Evolutionary conservation across 768 basidiomycete genomes (phyloP).

Genomic region (Symmetrospora coprosmae): DNA sequence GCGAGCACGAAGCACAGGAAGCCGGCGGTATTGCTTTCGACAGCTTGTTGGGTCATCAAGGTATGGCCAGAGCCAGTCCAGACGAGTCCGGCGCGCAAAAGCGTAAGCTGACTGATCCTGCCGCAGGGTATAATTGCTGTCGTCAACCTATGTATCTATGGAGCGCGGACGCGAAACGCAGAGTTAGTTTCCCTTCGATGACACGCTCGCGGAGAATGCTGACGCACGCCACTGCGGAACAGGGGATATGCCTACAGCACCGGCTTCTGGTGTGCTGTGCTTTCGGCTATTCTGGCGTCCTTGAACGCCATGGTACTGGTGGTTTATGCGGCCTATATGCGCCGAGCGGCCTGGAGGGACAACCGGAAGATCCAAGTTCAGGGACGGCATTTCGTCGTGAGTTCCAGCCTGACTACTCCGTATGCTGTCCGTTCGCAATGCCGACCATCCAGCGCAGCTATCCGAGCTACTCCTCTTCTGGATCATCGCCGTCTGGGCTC

Average conservation of each 20-base stretch:
- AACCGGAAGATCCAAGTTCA: constrained; percentile 9
- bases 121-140: constrained; percentile 28
- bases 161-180: not conserved
- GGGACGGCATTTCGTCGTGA: constrained; percentile 11
- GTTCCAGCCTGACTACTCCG: not conserved
- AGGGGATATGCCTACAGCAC: constrained; percentile 20
- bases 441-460: constrained; percentile 7
- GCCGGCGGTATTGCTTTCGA: constrained; percentile 31
- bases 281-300: not conserved
- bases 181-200: not conserved
- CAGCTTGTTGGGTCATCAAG: constrained; percentile 36
- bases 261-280: constrained; percentile 28
- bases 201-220: not conserved
- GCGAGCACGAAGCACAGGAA: constrained; percentile 30
- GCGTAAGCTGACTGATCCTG: constrained; percentile 21
- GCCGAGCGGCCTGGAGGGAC: not conserved
- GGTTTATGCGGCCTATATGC: constrained; percentile 24
- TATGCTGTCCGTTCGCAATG: not conserved
- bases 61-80: constrained; percentile 27
- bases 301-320: constrained; percentile 20
- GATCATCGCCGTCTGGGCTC: constrained; percentile 34
- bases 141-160: constrained; percentile 33
- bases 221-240: no score
- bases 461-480: constrained; percentile 28
- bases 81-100: not conserved